Evolutionary conservation across 768 basidiomycete species (phyloP), one percentile per base, ranked within the genome.

Genomic region (Trametes cubensis): DNA sequence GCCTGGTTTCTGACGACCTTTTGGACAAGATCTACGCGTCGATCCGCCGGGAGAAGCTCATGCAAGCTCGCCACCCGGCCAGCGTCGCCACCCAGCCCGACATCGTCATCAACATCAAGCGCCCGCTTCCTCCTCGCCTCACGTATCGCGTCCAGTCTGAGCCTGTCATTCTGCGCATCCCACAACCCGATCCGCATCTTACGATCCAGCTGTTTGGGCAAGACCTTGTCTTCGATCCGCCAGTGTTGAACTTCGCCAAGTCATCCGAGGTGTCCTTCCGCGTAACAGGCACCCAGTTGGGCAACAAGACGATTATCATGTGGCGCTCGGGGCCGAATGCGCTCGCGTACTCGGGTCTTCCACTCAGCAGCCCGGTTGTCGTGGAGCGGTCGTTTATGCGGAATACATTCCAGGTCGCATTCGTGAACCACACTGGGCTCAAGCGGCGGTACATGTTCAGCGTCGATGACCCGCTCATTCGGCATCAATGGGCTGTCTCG

Each of bases 381-480:
- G 87, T 96, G 62, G 94, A 96, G 71, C 88, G 94, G 20, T 88
- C 93, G 0, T 98, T 98, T 77, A 98, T 98, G 96, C 85, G 88
- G 61, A 91, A 98, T 72, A 97, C 95, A 0, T 95, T 98, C 81
- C 93, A 97, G 73, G 76, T 98, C 38, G 88, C 94, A 2, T 98
- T 98, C 77, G 64, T 80, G 41, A 86, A 87, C 67, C 85, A 88
- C 64, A 71, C 79, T 34, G 85, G 86, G 30, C 61, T 78, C 56
- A 91, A 89, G 74, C 84, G 94, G 66, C 86, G 88, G 69, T 98
- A 98, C 77, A 94, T 97, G 87, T 98, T 97, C 80, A 94, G 92
- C 64, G 86, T 97, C 45, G 85, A 89, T 53, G 92, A 94, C 68
- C 82, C 88, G 0, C 79, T 90, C 41, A 81, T 90, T 18, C 85